Base-by-base conservation (phyloP, 2,329 filamentous ascomycete genomes). In the Aquanectria penicillioides region DNA sequence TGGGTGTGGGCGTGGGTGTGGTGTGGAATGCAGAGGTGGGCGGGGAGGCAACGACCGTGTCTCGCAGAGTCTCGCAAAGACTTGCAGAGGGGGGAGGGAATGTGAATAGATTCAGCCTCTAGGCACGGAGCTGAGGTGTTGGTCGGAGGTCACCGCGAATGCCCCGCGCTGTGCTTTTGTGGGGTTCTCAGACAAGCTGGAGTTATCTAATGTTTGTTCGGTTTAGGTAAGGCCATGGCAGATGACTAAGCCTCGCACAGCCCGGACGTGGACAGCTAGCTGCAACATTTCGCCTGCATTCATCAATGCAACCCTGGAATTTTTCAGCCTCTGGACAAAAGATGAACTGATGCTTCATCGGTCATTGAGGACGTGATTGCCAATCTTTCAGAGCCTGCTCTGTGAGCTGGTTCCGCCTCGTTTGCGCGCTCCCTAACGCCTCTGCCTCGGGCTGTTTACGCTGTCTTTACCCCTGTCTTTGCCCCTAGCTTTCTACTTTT, bases 201-300 rank as follows among this genome's bases (percentile, higher is more conserved):
- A n/a, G n/a, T n/a, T n/a, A n/a, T n/a, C n/a, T n/a, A n/a, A n/a
- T n/a, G n/a, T n/a, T n/a, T n/a, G n/a, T n/a, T n/a, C n/a, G n/a
- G n/a, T n/a, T n/a, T n/a, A n/a, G n/a, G n/a, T n/a, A n/a, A n/a
- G 34, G 49, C 29, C 28, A 36, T 49, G 9, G 10, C 12, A 28
- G 36, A 48, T 59, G 57, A 59, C 57, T 59, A 59, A 56, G 57
- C n/a, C n/a, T n/a, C n/a, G n/a, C n/a, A n/a, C n/a, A n/a, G n/a
- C n/a, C n/a, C n/a, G n/a, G n/a, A n/a, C n/a, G n/a, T n/a, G n/a
- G n/a, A n/a, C n/a, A n/a, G n/a, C n/a, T n/a, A n/a, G n/a, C 15
- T 36, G 48, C 33, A 37, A 17, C 44, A 55, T 57, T 59, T 59
- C 43, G 43, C 40, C 53, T 54, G 40, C 48, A 59, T 40, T 36